Percentiles rank a stretch among this genome's conserved stretches.
phyloP scores from a whole-genome alignment of 2,329 filamentous ascomycete genomes.

The Amphichorda felina region DNA sequence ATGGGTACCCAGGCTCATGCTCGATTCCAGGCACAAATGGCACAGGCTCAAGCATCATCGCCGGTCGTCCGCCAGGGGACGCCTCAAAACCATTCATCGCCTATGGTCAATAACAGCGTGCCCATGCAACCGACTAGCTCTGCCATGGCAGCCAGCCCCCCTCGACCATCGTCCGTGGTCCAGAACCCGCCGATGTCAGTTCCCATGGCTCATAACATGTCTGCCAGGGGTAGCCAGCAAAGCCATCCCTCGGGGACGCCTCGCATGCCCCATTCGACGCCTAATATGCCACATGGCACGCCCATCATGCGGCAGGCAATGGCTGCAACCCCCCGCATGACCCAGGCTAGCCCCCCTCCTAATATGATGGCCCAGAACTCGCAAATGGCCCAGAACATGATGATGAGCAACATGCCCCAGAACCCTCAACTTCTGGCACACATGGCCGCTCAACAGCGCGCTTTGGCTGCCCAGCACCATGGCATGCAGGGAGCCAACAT shows the following conservation, averaged over 20 bases:
- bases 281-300: conserved; percentile 47
- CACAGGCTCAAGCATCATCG: conserved; percentile 36
- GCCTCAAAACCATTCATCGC: conserved; percentile 53
- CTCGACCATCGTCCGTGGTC: conserved; percentile 53
- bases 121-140: conserved; percentile 56
- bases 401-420: conserved; percentile 36
- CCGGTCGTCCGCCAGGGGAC: conserved; percentile 53
- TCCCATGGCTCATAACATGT: conserved; percentile 52
- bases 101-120: conserved; percentile 42
- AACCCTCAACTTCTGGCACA: conserved; percentile 30
- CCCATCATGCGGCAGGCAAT: conserved; percentile 42
- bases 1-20: conserved; percentile 10
- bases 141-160: conserved; percentile 56
- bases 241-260: conserved; percentile 54
- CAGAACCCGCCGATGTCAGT: conserved; percentile 47
- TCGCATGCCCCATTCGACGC: conserved; percentile 48
- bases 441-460: conserved; percentile 35
- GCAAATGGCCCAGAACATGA: conserved; percentile 39
- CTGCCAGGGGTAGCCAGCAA: conserved; percentile 52
- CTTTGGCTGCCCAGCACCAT: conserved; percentile 25
- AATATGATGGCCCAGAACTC: conserved; percentile 45
- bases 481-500: conserved; percentile 22
- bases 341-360: conserved; percentile 49
- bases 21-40: conserved; percentile 40
- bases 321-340: conserved; percentile 48